Conservation (phyloP, 2,329 filamentous ascomycete species). For the Trichoderma sp. region DNA sequence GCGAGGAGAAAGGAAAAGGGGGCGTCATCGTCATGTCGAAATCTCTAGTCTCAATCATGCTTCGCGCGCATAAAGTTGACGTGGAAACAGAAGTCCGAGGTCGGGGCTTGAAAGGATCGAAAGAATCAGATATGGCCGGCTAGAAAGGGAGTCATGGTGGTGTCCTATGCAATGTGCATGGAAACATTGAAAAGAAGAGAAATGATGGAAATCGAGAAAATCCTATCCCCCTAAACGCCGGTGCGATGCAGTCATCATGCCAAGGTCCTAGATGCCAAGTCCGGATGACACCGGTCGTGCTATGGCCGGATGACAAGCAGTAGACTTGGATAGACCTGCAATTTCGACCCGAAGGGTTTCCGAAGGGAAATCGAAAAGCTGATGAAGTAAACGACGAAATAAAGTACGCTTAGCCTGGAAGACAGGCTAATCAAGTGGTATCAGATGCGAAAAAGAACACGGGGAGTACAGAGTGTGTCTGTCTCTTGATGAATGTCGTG, state of each 20-base stretch:
- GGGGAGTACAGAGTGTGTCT: neutral
- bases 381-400: conserved; percentile 6
- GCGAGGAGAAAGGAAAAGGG: conserved; percentile 2
- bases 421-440: conserved; percentile 1
- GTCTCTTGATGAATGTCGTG: neutral
- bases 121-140: conserved; percentile 21
- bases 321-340: conserved; percentile 19
- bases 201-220: conserved; percentile 28
- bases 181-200: conserved; percentile 11
- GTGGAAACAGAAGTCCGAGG: neutral
- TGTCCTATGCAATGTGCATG: conserved; percentile 20
- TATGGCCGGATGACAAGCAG: conserved; percentile 29
- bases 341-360: conserved; percentile 4
- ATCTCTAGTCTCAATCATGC: conserved; percentile 18
- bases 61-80: neutral
- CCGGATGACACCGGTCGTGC: conserved; percentile 33
- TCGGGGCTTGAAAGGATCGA: conserved; percentile 17
- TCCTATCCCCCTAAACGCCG: conserved; percentile 38
- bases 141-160: neutral
- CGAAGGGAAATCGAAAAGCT: conserved; percentile 5
- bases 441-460: conserved; percentile 4
- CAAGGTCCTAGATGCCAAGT: conserved; percentile 32
- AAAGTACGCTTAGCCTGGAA: conserved; percentile 1
- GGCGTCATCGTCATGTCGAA: conserved; percentile 5
- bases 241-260: conserved; percentile 41